Conservation (phyloP, 768 basidiomycete species). For the Hebeloma cylindrosporum region DNA sequence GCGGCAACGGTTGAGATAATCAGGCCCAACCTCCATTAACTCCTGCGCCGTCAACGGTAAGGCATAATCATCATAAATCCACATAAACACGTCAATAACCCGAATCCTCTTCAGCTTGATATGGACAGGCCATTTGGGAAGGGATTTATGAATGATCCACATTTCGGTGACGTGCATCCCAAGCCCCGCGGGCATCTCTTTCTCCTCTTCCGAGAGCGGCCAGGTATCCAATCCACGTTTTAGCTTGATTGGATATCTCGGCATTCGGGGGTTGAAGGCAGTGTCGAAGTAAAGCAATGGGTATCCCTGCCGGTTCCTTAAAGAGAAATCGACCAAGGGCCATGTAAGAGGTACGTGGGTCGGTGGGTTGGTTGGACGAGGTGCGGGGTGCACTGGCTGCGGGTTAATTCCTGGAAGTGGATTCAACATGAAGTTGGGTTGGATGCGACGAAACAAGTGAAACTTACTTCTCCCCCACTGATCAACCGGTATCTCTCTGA, state of each 20-base stretch:
- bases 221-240: constrained; percentile 22
- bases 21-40: constrained; percentile 22
- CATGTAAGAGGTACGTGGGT: constrained; percentile 34
- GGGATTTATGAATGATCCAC: constrained; percentile 43
- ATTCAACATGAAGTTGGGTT: too few species aligned
- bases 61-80: constrained; percentile 51
- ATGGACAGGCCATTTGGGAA: constrained; percentile 39
- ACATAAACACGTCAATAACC: constrained; percentile 59
- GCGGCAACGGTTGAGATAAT: constrained; percentile 37
- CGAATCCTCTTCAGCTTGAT: constrained; percentile 44
- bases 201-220: constrained; percentile 37
- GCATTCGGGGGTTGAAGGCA: constrained; percentile 41
- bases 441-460: background rate
- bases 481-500: background rate
- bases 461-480: background rate
- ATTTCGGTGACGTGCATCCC: constrained; percentile 42
- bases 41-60: constrained; percentile 47
- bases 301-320: constrained; percentile 27
- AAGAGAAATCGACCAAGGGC: constrained; percentile 45
- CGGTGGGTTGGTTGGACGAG: constrained; percentile 16
- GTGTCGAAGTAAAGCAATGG: constrained; percentile 50
- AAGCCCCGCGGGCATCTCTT: constrained; percentile 43
- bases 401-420: background rate
- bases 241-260: constrained; percentile 22
- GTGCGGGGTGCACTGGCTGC: constrained; percentile 2